Conservation (phyloP, 768 basidiomycete genomes). For the Kwoniella botswanensis region DNA sequence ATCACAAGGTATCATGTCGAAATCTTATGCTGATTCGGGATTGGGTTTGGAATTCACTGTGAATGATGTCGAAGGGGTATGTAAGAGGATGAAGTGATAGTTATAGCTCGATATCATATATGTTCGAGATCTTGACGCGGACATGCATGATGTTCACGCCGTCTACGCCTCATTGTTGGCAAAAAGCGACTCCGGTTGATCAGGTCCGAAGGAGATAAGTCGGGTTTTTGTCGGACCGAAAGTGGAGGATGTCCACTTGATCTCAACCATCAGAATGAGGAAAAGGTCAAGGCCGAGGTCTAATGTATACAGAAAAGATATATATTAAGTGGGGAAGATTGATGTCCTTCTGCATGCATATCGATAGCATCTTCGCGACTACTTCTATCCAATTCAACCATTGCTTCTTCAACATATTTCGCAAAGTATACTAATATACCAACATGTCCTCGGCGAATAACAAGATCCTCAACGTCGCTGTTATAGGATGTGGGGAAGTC, state of each 20-base stretch:
- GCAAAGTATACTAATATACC: not conserved
- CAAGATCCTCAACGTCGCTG: slow-evolving; percentile 38
- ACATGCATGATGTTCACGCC: not conserved
- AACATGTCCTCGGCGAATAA: not conserved
- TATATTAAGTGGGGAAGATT: not conserved
- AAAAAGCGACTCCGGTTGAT: not conserved
- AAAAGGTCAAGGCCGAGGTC: not conserved
- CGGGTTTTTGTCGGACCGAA: slow-evolving; percentile 13
- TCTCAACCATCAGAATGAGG: not conserved
- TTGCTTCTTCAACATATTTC: no score
- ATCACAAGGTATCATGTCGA: slow-evolving; percentile 71
- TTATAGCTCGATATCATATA: not conserved
- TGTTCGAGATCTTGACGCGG: no score
- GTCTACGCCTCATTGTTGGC: no score
- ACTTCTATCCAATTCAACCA: no score
- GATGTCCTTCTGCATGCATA: not conserved
- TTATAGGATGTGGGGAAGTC: slow-evolving; percentile 43
- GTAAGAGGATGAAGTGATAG: slow-evolving; percentile 62
- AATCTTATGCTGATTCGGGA: slow-evolving; percentile 79
- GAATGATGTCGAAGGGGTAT: slow-evolving; percentile 76
- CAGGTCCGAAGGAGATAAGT: slow-evolving; percentile 6
- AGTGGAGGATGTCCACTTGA: slow-evolving; percentile 13
- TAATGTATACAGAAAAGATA: not conserved
- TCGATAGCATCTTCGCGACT: no score
- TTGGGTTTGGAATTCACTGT: slow-evolving; percentile 74